A percentile compares a stretch with the other conserved stretches of the same genome.
Conservation (phyloP, 129 eudicot genomes). For the Ambrosia artemisiifolia region DNA sequence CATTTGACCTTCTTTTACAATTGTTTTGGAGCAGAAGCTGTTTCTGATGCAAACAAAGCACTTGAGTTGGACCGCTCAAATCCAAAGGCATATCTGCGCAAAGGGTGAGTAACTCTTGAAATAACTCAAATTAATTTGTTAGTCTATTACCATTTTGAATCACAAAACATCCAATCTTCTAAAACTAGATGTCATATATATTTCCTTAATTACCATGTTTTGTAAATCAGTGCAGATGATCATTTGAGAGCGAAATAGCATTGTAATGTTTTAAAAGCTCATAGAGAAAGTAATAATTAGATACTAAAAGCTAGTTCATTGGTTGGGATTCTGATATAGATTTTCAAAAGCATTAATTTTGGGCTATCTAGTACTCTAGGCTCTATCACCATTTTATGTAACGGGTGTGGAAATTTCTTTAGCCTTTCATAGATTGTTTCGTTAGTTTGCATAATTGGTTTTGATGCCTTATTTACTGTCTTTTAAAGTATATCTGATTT, state of each 20-base stretch:
- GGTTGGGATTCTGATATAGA: background rate
- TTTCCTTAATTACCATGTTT: background rate
- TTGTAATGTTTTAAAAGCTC: background rate
- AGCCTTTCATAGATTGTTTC: background rate
- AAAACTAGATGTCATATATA: background rate
- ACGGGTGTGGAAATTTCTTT: background rate
- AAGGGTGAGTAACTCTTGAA: conserved; percentile 51
- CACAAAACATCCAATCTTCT: background rate
- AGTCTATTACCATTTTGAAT: background rate
- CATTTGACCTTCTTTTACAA: background rate
- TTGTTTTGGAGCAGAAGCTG: conserved; percentile 60
- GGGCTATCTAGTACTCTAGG: background rate
- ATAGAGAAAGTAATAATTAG: background rate
- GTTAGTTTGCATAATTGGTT: background rate
- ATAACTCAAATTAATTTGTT: conserved; percentile 5
- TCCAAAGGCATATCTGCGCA: conserved; percentile 68
- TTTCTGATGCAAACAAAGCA: conserved; percentile 84
- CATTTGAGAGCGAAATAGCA: conserved; percentile 3
- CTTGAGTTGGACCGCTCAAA: conserved; percentile 61
- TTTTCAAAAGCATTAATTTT: background rate
- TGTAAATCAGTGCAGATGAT: background rate
- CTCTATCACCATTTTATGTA: background rate
- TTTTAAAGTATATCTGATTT: background rate
- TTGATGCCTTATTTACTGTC: background rate
- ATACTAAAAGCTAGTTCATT: background rate